These are phyloP conservation scores for Pezicula radicicola DNA, from an alignment of 2,329 filamentous ascomycete species.

Conservation along the genomic window DNA sequence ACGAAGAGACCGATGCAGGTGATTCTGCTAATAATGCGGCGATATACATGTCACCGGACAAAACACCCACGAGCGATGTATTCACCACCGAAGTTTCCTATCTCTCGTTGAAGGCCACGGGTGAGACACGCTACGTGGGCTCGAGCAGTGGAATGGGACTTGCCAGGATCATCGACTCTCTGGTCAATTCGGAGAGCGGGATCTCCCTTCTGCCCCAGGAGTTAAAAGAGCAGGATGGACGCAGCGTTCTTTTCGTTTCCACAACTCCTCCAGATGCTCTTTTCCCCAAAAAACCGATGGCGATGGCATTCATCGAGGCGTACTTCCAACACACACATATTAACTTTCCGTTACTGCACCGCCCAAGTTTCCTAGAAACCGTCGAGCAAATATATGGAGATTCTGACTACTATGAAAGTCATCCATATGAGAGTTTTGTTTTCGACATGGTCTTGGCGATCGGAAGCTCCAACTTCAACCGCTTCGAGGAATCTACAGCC, in stretches of 20 bases:
- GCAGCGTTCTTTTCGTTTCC: no score
- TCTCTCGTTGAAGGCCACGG: not conserved
- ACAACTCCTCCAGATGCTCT: not conserved
- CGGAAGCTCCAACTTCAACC: slow-evolving; percentile 38
- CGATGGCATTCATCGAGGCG: slow-evolving; percentile 9
- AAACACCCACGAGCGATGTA: not conserved
- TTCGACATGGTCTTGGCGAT: slow-evolving; percentile 41
- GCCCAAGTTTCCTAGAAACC: slow-evolving; percentile 13
- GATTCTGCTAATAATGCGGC: not conserved
- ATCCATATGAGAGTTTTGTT: not conserved
- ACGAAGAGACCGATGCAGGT: not conserved
- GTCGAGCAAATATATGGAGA: slow-evolving; percentile 7
- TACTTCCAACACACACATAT: slow-evolving; percentile 16
- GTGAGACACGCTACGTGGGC: slow-evolving; percentile 11
- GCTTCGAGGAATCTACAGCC: slow-evolving; percentile 23
- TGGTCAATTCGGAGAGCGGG: not conserved
- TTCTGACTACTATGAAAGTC: slow-evolving; percentile 4
- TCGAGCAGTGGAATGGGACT: slow-evolving; percentile 11
- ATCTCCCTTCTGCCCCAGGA: not conserved
- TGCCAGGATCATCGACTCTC: not conserved
- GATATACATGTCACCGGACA: slow-evolving; percentile 2
- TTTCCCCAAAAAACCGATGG: not conserved
- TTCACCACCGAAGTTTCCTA: not conserved
- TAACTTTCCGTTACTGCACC: slow-evolving; percentile 13
- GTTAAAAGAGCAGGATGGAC: not conserved